Percentiles rank a stretch among this genome's conserved stretches.
These are phyloP conservation scores for Leishmania amazonensis DNA, from an alignment of 208 protist genomes.

Conservation along the genomic window DNA sequence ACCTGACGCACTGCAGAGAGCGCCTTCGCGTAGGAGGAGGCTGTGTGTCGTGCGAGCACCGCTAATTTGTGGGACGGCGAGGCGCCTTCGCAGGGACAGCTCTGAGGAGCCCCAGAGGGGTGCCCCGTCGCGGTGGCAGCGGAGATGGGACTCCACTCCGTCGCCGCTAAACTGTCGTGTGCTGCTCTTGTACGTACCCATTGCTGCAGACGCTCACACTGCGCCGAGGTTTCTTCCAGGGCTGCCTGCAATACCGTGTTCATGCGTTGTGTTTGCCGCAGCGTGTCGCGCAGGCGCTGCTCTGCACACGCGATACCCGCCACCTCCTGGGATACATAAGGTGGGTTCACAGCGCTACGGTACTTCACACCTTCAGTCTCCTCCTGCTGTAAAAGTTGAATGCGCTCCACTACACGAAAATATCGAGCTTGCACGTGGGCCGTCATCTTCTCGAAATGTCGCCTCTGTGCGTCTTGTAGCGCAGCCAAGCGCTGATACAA, in stretches of 20 bases:
- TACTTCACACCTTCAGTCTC: background rate
- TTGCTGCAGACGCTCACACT: background rate
- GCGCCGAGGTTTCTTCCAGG: background rate
- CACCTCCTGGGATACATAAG: background rate
- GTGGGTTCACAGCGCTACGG: background rate
- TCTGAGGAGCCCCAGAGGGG: background rate
- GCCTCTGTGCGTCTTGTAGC: background rate
- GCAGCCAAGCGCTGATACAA: constrained; percentile 6
- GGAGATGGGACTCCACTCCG: background rate
- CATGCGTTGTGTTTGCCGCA: background rate
- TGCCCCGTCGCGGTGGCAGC: background rate
- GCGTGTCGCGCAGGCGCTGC: background rate
- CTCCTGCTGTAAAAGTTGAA: too few relatives aligned
- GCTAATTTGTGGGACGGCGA: background rate
- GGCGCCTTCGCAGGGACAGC: background rate
- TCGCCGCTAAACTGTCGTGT: too few relatives aligned
- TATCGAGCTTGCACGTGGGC: background rate
- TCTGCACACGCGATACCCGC: background rate
- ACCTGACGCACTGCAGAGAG: background rate
- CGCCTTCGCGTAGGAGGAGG: constrained; percentile 1
- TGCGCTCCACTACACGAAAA: background rate
- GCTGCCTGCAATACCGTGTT: too few relatives aligned
- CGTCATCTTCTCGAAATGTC: background rate
- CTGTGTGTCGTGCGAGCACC: background rate
- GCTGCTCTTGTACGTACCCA: too few relatives aligned